Conservation (phyloP, 768 basidiomycete species). For the Exsudoporus frostii region DNA sequence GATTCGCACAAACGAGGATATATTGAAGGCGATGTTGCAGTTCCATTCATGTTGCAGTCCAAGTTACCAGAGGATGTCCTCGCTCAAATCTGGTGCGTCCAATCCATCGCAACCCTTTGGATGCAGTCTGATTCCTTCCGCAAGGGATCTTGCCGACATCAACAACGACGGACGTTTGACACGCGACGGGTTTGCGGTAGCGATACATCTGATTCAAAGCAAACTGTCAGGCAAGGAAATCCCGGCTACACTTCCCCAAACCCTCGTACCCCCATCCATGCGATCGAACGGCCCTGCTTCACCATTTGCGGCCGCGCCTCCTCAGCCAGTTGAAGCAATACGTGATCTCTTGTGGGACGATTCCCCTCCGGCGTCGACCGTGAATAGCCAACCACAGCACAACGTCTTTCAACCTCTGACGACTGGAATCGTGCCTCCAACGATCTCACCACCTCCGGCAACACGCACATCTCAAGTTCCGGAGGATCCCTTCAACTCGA, state of each 20-base stretch:
- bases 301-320: constrained; percentile 38
- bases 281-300: constrained; percentile 41
- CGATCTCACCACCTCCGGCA: constrained; percentile 29
- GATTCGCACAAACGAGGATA: constrained; percentile 73
- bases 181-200: constrained; percentile 92
- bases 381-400: constrained; percentile 33
- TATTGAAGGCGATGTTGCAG: constrained; percentile 91
- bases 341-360: constrained; percentile 56
- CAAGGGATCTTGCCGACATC: constrained; percentile 91
- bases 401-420: constrained; percentile 34
- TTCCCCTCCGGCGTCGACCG: constrained; percentile 40
- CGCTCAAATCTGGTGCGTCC: constrained; percentile 85
- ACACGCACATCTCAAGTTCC: constrained; percentile 16
- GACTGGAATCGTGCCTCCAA: constrained; percentile 32
- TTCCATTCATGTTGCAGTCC: constrained; percentile 93
- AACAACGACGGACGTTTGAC: constrained; percentile 83
- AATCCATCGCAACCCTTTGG: neutral
- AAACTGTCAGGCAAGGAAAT: constrained; percentile 78
- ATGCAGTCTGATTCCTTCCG: neutral
- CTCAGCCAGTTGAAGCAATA: constrained; percentile 38
- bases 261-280: constrained; percentile 81
- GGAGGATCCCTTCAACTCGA: constrained; percentile 52
- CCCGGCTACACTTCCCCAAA: constrained; percentile 63
- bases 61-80: constrained; percentile 76
- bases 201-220: constrained; percentile 88